Conservation (phyloP, 2,329 filamentous ascomycete species). For the Colletotrichum aenigma region DNA sequence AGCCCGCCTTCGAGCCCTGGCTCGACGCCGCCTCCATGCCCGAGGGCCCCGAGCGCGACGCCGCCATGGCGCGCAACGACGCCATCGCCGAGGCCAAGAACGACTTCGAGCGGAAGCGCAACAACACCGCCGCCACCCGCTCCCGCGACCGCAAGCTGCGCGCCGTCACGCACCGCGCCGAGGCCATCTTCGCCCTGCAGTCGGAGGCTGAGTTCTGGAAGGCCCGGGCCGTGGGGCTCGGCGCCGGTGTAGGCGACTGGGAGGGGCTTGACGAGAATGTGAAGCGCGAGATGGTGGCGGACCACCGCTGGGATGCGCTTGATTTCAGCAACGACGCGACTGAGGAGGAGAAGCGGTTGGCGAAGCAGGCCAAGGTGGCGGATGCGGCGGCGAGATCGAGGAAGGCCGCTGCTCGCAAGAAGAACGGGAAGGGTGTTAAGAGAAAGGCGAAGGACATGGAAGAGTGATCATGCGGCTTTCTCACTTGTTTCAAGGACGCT, state of each 20-base stretch:
- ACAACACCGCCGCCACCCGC: slow-evolving; percentile 42
- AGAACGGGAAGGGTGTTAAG: background rate
- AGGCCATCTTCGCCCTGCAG: slow-evolving; percentile 25
- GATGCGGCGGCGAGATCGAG: background rate
- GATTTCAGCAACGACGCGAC: slow-evolving; percentile 7
- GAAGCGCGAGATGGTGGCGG: slow-evolving; percentile 24
- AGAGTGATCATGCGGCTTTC: background rate
- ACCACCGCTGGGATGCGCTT: slow-evolving; percentile 19
- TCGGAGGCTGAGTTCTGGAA: slow-evolving; percentile 25
- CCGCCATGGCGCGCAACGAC: slow-evolving; percentile 25
- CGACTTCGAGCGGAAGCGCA: slow-evolving; percentile 32
- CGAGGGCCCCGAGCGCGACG: slow-evolving; percentile 12
- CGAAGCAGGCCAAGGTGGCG: background rate
- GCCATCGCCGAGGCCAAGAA: slow-evolving; percentile 27
- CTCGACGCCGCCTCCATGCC: slow-evolving; percentile 18
- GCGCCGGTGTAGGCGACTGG: slow-evolving; percentile 26
- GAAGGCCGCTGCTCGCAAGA: background rate
- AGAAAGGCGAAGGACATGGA: background rate
- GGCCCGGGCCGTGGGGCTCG: slow-evolving; percentile 25
- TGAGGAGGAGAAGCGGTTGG: background rate
- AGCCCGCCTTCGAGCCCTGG: slow-evolving; percentile 12
- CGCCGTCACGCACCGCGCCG: slow-evolving; percentile 26
- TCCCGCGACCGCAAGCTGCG: slow-evolving; percentile 26
- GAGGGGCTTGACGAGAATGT: slow-evolving; percentile 14
- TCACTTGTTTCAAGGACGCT: no score